A percentile compares a stretch with the other conserved stretches of the same genome.
Evolutionary conservation across 2,329 filamentous ascomycete species (phyloP).

Genomic region (Fusarium tupiense): DNA sequence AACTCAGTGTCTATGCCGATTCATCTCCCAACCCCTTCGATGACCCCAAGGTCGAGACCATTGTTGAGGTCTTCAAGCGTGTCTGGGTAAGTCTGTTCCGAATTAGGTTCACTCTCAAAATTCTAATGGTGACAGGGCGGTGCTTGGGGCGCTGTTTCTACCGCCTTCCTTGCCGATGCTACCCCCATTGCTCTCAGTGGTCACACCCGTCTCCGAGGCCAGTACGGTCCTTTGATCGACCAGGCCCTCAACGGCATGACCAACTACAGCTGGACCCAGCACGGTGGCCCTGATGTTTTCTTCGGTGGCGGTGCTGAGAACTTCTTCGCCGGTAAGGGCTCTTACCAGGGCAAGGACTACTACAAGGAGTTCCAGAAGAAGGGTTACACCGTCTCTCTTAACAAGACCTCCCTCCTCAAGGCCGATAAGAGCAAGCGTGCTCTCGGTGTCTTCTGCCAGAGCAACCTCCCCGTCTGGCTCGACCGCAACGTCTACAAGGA

Average conservation of each 20-base stretch:
- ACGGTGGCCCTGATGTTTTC: constrained; percentile 79
- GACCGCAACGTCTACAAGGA: constrained; percentile 83
- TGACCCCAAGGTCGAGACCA: constrained; percentile 87
- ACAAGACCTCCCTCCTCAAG: constrained; percentile 75
- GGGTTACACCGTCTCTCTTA: constrained; percentile 76
- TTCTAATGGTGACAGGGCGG: constrained; percentile 53
- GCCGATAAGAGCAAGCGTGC: constrained; percentile 69
- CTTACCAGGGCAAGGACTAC: constrained; percentile 78
- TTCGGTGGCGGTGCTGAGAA: constrained; percentile 87
- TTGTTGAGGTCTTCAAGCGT: constrained; percentile 80
- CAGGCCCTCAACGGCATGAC: constrained; percentile 78
- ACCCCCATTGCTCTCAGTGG: constrained; percentile 80
- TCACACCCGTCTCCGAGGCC: constrained; percentile 75
- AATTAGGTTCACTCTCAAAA: not conserved
- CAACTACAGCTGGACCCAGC: constrained; percentile 85
- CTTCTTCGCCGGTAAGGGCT: constrained; percentile 70
- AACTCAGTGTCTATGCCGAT: constrained; percentile 73
- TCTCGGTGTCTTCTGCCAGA: constrained; percentile 80
- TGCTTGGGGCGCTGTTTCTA: constrained; percentile 75
- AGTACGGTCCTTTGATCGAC: constrained; percentile 79
- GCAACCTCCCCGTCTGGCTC: constrained; percentile 84
- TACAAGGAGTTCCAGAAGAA: constrained; percentile 79
- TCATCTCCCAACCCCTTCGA: constrained; percentile 78
- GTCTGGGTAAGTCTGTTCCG: constrained; percentile 62
- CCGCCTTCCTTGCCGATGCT: constrained; percentile 83